Conservation (phyloP, 2,329 filamentous ascomycete genomes). For the Colletotrichum sp. region DNA sequence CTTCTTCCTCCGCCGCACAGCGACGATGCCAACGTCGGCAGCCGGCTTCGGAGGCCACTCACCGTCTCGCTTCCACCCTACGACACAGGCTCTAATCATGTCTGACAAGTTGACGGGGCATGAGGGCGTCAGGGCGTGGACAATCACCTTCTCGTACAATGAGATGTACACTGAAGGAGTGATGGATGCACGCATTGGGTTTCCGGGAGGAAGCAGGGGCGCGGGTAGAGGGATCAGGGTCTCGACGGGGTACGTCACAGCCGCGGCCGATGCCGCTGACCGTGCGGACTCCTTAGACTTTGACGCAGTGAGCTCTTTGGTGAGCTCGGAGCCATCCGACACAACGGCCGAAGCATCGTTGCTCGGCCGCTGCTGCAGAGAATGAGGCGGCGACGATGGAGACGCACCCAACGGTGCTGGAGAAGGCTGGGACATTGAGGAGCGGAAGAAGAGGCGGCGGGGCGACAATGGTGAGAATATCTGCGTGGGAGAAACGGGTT, state of each 20-base stretch:
- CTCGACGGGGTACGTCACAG: conserved; percentile 53
- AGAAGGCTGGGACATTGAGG: conserved; percentile 47
- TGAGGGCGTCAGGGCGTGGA: conserved; percentile 79
- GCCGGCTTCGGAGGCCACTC: conserved; percentile 82
- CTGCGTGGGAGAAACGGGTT: conserved; percentile 43
- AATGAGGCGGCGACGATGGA: conserved; percentile 22
- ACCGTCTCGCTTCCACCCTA: conserved; percentile 91
- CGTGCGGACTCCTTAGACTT: conserved; percentile 37
- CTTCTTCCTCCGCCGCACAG: conserved; percentile 45
- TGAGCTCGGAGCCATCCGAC: conserved; percentile 47
- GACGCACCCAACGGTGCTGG: conserved; percentile 27
- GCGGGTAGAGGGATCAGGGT: conserved; percentile 74
- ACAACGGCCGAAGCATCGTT: conserved; percentile 39
- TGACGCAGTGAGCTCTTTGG: conserved; percentile 37
- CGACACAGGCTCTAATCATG: conserved; percentile 80
- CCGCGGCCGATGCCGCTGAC: conserved; percentile 25
- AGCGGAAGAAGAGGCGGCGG: conserved; percentile 56
- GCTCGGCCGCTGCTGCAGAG: conserved; percentile 22
- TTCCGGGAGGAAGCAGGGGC: conserved; percentile 74
- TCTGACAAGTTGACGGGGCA: conserved; percentile 88
- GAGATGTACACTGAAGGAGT: conserved; percentile 75
- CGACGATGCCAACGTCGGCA: conserved; percentile 45
- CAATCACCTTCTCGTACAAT: conserved; percentile 88
- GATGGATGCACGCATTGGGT: conserved; percentile 80
- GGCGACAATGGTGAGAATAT: conserved; percentile 49